Base-by-base conservation (phyloP, 176 grass and related monocot genomes). In the Rhynchospora breviuscula region DNA sequence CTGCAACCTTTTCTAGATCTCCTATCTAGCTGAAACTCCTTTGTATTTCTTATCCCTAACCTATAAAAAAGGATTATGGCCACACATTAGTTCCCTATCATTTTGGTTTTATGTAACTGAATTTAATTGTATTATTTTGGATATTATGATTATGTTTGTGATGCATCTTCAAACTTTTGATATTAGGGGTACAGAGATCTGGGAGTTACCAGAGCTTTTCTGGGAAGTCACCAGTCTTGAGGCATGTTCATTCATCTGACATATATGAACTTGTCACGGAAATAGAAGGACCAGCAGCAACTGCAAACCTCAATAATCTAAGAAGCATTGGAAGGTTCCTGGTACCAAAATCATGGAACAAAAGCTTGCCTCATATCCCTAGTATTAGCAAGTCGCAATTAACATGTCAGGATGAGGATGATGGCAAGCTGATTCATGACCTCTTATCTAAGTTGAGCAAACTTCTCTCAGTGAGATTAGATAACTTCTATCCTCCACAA, bases 131-230 rank as follows among this genome's bases (percentile, higher is more conserved):
- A 17, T 21, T n/a, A n/a, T n/a, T n/a, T 13, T 76, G 21, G 35
- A 45, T 70, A 75, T 2, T 76, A 13, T 53, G 71, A 3, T 75
- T 52, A 75, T 53, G 9, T 49, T 60, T 85, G 53, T 73, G 17
- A 64, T 62, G 17, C 56, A 58, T 58, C 17, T 58, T 6, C 56
- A 58, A 6, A 58, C 56, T 17, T 58, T 58, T 58, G 1, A 58
- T 58, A 58, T 58, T 1, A 0, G 0, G 5, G 0, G 0, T 18
- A n/a, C 15, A 7, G 0, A 7, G 0, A 58, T 58, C 15, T 0
- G 0, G 6, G 0, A 7, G 56, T n/a, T 58, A 7, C 56, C 56
- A 58, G 3, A 58, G 18, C 14, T 0, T 58, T 58, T 58, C 56
- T 58, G 56, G 17, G 7, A n/a, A 58, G 18, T 58, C 56, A 6